Conservation (phyloP, 2,329 filamentous ascomycete species). For the Cladosporium sphaerospermum region DNA sequence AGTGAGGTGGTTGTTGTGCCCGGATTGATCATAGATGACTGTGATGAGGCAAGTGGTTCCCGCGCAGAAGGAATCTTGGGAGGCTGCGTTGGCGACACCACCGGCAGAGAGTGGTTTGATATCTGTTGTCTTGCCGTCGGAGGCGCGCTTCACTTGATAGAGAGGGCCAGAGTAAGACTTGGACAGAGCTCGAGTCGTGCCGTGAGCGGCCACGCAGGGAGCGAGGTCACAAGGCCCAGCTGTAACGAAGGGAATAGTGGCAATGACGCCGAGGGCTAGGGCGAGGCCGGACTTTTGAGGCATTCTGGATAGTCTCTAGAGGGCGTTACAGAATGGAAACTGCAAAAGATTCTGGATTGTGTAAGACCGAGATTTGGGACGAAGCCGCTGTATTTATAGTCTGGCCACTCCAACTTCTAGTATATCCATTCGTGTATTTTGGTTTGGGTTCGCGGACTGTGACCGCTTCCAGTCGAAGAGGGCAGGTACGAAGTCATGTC, state of each 20-base stretch:
- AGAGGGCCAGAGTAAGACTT: constrained; percentile 47
- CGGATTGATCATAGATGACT: constrained; percentile 60
- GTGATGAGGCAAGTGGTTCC: constrained; percentile 58
- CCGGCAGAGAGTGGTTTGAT: constrained; percentile 51
- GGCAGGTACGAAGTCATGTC: too few relatives aligned
- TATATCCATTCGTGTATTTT: too few relatives aligned
- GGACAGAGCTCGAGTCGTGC: constrained; percentile 59
- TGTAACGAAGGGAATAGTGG: constrained; percentile 36
- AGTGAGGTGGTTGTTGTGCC: constrained; percentile 55
- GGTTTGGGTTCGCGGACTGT: too few relatives aligned
- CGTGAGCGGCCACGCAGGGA: constrained; percentile 59
- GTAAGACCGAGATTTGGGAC: too few relatives aligned
- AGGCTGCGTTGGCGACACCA: constrained; percentile 55
- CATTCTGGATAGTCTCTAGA: constrained; percentile 41
- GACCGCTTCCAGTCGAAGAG: too few relatives aligned
- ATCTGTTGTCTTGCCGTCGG: constrained; percentile 43
- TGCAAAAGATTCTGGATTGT: too few relatives aligned
- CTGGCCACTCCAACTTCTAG: too few relatives aligned
- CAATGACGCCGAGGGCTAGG: constrained; percentile 32
- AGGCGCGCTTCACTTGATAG: constrained; percentile 55
- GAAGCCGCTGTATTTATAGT: too few relatives aligned
- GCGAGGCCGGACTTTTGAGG: constrained; percentile 33
- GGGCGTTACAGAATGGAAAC: too few relatives aligned
- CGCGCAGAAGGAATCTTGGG: constrained; percentile 55
- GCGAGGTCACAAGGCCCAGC: constrained; percentile 43